These are phyloP conservation scores for Diospyros kaki DNA, from an alignment of 148 eudicot genomes.

Conservation along the genomic window DNA sequence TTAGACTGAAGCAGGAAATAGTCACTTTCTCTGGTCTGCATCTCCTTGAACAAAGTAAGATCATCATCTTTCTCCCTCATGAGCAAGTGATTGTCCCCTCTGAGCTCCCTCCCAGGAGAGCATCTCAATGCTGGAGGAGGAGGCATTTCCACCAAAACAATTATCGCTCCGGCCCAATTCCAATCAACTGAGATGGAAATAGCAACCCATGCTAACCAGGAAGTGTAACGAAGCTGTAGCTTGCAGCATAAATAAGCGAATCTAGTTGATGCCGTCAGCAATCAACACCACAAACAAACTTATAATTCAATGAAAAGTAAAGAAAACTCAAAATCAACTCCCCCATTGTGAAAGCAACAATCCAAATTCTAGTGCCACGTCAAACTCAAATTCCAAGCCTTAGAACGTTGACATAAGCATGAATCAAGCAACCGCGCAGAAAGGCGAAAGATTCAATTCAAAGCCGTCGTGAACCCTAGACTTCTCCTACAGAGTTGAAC, in stretches of 20 bases:
- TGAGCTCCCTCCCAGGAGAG: slow-evolving; percentile 62
- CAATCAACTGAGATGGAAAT: slow-evolving; percentile 15
- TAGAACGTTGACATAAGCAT: neutral
- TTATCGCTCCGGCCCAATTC: slow-evolving; percentile 16
- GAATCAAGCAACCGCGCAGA: neutral
- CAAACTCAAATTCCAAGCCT: slow-evolving; percentile 2
- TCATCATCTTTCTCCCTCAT: slow-evolving; percentile 78
- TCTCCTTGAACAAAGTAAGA: slow-evolving; percentile 82
- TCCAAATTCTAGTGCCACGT: slow-evolving; percentile 2
- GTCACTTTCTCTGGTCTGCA: slow-evolving; percentile 69
- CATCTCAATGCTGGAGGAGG: slow-evolving; percentile 72
- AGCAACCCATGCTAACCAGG: neutral
- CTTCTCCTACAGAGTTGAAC: neutral
- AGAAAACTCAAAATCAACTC: neutral
- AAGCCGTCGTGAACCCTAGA: neutral
- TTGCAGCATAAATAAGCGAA: slow-evolving; percentile 3
- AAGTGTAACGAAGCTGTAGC: neutral
- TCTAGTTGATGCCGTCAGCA: neutral
- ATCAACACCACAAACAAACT: neutral
- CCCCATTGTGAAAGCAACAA: neutral
- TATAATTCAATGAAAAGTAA: neutral
- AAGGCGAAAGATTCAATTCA: neutral
- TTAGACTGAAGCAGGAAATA: slow-evolving; percentile 74
- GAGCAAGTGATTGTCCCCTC: slow-evolving; percentile 48
- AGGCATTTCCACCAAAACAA: slow-evolving; percentile 48